A percentile compares a stretch with the other conserved stretches of the same genome.
Evolutionary conservation across 2,329 filamentous ascomycete genomes (phyloP).

Genomic region (Didymella arachidicola): DNA sequence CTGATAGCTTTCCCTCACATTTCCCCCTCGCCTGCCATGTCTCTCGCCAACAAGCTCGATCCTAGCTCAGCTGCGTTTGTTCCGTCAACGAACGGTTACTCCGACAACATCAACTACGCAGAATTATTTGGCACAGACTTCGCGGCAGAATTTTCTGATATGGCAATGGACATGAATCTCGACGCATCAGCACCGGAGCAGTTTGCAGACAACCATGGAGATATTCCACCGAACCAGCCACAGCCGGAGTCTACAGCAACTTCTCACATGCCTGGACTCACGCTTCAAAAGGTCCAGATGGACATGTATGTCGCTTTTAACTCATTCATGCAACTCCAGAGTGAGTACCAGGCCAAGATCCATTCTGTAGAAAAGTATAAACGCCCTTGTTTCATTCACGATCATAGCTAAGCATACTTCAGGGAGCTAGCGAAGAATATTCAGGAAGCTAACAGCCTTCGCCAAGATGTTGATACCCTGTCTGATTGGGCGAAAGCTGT

Average conservation of each 20-base stretch:
- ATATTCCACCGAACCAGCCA: not conserved
- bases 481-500: slow-evolving; percentile 2
- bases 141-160: not conserved
- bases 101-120: not conserved
- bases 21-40: not conserved
- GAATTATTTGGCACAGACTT: not conserved
- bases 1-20: not conserved
- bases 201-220: not conserved
- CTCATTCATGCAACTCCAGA: not conserved
- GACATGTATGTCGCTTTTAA: slow-evolving; percentile 1
- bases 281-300: not conserved
- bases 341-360: not conserved
- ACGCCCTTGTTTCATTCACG: no score
- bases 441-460: not conserved
- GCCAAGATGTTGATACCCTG: slow-evolving; percentile 9
- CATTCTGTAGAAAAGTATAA: not conserved
- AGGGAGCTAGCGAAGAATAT: not conserved
- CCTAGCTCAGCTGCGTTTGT: slow-evolving; percentile 1
- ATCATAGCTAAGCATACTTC: no score
- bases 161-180: not conserved
- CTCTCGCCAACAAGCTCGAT: slow-evolving; percentile 1
- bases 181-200: not conserved
- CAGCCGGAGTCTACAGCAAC: not conserved
- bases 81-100: not conserved
- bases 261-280: not conserved